Evolutionary conservation across 495 filamentous ascomycete genomes (phyloP), one percentile per base, ranked within the genome.

Genomic region (Penicillium paradoxum): DNA sequence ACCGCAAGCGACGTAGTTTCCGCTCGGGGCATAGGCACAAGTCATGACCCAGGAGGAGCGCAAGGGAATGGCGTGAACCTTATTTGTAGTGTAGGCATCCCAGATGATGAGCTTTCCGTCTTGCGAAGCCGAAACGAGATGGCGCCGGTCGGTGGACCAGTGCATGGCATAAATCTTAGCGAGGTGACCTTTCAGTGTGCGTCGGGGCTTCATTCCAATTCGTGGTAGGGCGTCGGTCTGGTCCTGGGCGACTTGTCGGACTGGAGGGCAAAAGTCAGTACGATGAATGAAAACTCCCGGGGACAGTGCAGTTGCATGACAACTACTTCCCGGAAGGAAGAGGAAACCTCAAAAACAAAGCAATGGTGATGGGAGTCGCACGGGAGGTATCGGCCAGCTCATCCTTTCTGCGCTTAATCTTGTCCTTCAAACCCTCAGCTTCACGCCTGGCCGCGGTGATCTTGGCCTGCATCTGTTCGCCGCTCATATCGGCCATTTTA

Each of bases 101-200:
- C 93, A 98, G 64, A 98, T 97, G 71, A 98, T 98, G 57, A 98
- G 84, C 79, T 98, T 98, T 68, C 93, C 93, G 66, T 98, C 93
- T 73, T 98, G 93, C 58, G 93, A 98, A 55, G 93, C 93, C 8
- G 93, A 98, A 34, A 98, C 93, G 51, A 98, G 83, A 73, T 97
- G 95, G 72, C 93, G 88, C 65, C 93, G 85, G 74, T 98, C 93
- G 54, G 95, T 98, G 17, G 95, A 97, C 93, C 93, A 98, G 76
- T 98, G 95, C 93, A 98, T 98, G 56, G 93, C 91, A 73, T 98
- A 98, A 59, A 98, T 98, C 76, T 98, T 98, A 50, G 93, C 93
- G 29, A 98, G 75, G 82, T 98, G 93, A 41, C 93, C 93, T 77
- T 97, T 97, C 52, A 98, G 75, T 30, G 90, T 95, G 67, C 89